These are phyloP conservation scores for Wallacemonas sp. DNA, from an alignment of 208 protist genomes.

Conservation along the genomic window DNA sequence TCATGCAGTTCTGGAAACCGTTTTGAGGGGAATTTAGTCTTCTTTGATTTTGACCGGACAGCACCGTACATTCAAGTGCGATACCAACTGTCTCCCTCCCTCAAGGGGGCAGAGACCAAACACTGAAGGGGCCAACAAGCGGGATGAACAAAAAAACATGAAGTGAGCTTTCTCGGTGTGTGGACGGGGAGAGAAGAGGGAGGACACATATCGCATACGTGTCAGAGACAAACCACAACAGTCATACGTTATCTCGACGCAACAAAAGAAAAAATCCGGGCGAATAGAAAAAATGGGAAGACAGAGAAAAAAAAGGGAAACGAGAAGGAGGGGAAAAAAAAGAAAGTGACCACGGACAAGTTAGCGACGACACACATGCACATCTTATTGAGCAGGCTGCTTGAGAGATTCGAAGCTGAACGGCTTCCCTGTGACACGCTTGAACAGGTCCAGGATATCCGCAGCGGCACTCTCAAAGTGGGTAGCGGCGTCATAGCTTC, in stretches of 20 bases:
- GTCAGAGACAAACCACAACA: not conserved
- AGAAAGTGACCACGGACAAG: not conserved
- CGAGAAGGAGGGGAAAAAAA: not conserved
- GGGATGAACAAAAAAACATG: not conserved
- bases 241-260: not conserved
- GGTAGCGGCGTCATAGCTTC: constrained; percentile 96
- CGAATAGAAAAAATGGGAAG: not conserved
- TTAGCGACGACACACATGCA: not conserved
- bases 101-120: too few species aligned
- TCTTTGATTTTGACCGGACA: too few species aligned
- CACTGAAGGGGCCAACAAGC: not conserved
- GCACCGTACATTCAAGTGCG: too few species aligned
- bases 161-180: not conserved
- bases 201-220: too few species aligned
- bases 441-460: constrained; percentile 97
- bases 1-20: too few species aligned
- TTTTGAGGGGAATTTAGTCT: too few species aligned
- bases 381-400: constrained; percentile 18
- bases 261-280: too few species aligned
- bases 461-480: constrained; percentile 99
- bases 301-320: not conserved
- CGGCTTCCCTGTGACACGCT: constrained; percentile 95
- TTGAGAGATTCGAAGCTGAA: constrained; percentile 83
- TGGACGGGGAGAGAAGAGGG: not conserved
- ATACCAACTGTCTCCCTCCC: too few species aligned